phyloP scores from a whole-genome alignment of 2,329 filamentous ascomycete species.

The Sclerotiophoma versabilis region DNA sequence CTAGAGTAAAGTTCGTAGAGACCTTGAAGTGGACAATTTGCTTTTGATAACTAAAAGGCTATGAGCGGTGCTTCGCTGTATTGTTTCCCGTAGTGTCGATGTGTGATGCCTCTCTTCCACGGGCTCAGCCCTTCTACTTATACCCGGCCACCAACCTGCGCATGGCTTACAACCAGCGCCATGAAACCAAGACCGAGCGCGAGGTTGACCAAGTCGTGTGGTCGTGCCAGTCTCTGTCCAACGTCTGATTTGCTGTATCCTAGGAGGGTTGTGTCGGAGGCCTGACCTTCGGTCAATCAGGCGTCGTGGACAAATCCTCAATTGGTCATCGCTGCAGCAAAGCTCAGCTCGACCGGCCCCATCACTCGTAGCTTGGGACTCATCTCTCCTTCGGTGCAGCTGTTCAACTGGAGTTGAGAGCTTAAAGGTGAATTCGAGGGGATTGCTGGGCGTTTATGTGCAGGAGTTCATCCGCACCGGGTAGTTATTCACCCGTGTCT shows the following conservation, averaged over 20 bases:
- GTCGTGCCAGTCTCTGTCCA: neutral
- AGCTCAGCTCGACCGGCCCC: neutral
- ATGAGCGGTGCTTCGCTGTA: neutral
- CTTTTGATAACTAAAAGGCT: neutral
- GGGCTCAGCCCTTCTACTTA: neutral
- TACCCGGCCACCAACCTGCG: neutral
- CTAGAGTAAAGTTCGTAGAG: neutral
- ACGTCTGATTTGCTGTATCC: neutral
- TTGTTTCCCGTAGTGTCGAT: neutral
- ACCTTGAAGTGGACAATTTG: neutral
- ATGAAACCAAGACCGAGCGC: neutral
- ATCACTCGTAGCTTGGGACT: neutral
- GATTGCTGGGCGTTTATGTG: slow-evolving; percentile 3
- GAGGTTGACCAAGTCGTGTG: neutral
- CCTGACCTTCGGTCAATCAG: neutral
- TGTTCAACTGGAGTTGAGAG: no score
- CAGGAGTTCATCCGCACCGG: slow-evolving; percentile 9
- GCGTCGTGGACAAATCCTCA: neutral
- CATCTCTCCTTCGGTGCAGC: neutral
- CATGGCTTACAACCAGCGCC: neutral
- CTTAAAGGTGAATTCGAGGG: neutral
- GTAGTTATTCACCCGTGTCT: slow-evolving; percentile 3
- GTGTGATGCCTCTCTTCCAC: no score
- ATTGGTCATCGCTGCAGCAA: neutral
- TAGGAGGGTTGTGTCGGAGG: neutral